phyloP scores from a whole-genome alignment of 257 asterid species.

The Striga asiatica region DNA sequence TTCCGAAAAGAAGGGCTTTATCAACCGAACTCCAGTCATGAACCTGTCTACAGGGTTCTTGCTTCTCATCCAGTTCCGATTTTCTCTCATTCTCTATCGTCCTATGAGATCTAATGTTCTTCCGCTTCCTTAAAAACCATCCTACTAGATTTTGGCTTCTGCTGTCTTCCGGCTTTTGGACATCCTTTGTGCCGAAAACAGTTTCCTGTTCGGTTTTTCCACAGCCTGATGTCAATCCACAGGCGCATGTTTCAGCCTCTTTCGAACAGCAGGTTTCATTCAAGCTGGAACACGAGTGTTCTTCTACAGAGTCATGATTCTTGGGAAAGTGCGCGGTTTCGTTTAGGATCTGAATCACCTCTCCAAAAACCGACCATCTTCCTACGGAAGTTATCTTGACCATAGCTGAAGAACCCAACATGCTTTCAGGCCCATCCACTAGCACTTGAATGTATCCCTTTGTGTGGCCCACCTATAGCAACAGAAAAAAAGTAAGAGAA shows the following conservation, averaged over 20 bases:
- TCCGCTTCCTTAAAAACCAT: slow-evolving; percentile 55
- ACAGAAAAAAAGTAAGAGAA: background rate
- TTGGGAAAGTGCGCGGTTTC: slow-evolving; percentile 16
- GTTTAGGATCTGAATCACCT: slow-evolving; percentile 58
- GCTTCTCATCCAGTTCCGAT: slow-evolving; percentile 27
- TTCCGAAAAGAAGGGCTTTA: slow-evolving; percentile 48
- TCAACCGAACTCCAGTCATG: slow-evolving; percentile 43
- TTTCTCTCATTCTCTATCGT: slow-evolving; percentile 20
- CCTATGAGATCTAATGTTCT: slow-evolving; percentile 16
- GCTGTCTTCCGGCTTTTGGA: slow-evolving; percentile 13
- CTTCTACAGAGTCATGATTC: slow-evolving; percentile 10
- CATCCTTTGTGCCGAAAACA: slow-evolving; percentile 19
- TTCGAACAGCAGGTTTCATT: slow-evolving; percentile 47
- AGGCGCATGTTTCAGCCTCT: slow-evolving; percentile 43
- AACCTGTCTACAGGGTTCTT: slow-evolving; percentile 4
- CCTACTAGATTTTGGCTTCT: slow-evolving; percentile 33
- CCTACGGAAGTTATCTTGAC: slow-evolving; percentile 76
- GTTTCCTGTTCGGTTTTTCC: slow-evolving; percentile 25
- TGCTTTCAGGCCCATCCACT: slow-evolving; percentile 67
- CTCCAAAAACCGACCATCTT: slow-evolving; percentile 96
- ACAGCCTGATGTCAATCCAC: slow-evolving; percentile 32
- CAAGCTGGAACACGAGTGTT: slow-evolving; percentile 26
- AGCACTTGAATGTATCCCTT: slow-evolving; percentile 93
- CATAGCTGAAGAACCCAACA: slow-evolving; percentile 74
- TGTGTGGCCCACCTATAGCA: slow-evolving; percentile 86